Evolutionary conservation across 2,329 filamentous ascomycete species (phyloP).

Genomic region (Nemania diffusa): DNA sequence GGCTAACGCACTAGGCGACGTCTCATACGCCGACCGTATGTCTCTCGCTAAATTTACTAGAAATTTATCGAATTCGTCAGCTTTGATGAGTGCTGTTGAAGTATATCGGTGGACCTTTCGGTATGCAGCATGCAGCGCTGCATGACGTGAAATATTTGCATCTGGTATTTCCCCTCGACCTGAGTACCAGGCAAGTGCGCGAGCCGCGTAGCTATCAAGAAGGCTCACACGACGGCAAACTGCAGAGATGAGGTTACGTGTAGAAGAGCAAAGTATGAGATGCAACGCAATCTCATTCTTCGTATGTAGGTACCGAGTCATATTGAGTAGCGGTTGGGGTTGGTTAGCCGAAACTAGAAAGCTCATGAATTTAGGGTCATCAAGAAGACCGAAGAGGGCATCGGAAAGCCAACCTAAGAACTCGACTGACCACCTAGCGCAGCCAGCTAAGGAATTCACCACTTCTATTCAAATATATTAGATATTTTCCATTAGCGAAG

Average conservation of each 20-base stretch:
- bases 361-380: slow-evolving; percentile 62
- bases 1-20: slow-evolving; percentile 57
- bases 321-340: slow-evolving; percentile 56
- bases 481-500: background rate
- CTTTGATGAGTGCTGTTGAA: slow-evolving; percentile 64
- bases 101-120: slow-evolving; percentile 63
- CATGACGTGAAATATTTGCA: slow-evolving; percentile 57
- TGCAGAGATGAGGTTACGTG: slow-evolving; percentile 76
- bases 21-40: slow-evolving; percentile 62
- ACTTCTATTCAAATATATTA: slow-evolving; percentile 64
- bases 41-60: slow-evolving; percentile 61
- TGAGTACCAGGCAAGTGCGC: slow-evolving; percentile 64
- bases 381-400: slow-evolving; percentile 65
- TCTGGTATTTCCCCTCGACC: slow-evolving; percentile 55
- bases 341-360: slow-evolving; percentile 55
- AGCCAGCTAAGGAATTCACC: slow-evolving; percentile 76
- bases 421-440: slow-evolving; percentile 82
- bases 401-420: slow-evolving; percentile 72
- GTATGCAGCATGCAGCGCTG: slow-evolving; percentile 67
- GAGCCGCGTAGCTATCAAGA: slow-evolving; percentile 61
- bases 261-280: slow-evolving; percentile 77
- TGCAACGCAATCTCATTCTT: slow-evolving; percentile 69
- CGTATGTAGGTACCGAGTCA: slow-evolving; percentile 63
- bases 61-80: slow-evolving; percentile 71
- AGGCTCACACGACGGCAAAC: slow-evolving; percentile 72